Evolutionary conservation across 495 filamentous ascomycete species (phyloP).

Genomic region (Acidiella bohemica): DNA sequence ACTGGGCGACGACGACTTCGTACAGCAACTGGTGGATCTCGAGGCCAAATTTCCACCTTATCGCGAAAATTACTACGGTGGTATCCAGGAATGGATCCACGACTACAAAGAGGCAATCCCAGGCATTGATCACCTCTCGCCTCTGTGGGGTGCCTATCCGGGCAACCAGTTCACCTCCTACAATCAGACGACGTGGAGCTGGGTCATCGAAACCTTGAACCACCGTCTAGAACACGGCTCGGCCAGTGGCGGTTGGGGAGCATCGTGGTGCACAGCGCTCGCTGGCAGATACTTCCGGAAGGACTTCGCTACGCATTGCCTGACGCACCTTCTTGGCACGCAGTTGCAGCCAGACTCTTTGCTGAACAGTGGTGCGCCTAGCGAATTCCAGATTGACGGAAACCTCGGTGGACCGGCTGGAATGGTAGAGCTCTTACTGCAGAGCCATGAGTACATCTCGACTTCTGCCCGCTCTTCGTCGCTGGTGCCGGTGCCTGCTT

Average conservation of each 20-base stretch:
- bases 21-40: background rate
- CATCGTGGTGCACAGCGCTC: slow-evolving; percentile 3
- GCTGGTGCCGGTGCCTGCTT: background rate
- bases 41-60: slow-evolving; percentile 2
- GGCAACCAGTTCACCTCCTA: slow-evolving; percentile 7
- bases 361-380: slow-evolving; percentile 5
- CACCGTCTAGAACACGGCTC: slow-evolving; percentile 4
- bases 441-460: slow-evolving; percentile 3
- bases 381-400: slow-evolving; percentile 5
- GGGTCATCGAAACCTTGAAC: background rate
- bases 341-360: slow-evolving; percentile 4
- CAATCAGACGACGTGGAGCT: slow-evolving; percentile 1
- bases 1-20: slow-evolving; percentile 1
- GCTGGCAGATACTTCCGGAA: slow-evolving; percentile 1
- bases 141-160: slow-evolving; percentile 5
- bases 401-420: slow-evolving; percentile 2
- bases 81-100: slow-evolving; percentile 7
- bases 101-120: slow-evolving; percentile 7
- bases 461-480: background rate
- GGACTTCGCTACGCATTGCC: slow-evolving; percentile 1
- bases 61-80: slow-evolving; percentile 1
- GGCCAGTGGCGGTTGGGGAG: slow-evolving; percentile 3
- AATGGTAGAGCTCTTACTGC: slow-evolving; percentile 4
- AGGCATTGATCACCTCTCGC: slow-evolving; percentile 6
- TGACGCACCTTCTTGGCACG: slow-evolving; percentile 3